Percentiles rank a stretch among this genome's conserved stretches.
Evolutionary conservation across 78 protist species (phyloP).

Genomic region (Dictyostelium intermedium): DNA sequence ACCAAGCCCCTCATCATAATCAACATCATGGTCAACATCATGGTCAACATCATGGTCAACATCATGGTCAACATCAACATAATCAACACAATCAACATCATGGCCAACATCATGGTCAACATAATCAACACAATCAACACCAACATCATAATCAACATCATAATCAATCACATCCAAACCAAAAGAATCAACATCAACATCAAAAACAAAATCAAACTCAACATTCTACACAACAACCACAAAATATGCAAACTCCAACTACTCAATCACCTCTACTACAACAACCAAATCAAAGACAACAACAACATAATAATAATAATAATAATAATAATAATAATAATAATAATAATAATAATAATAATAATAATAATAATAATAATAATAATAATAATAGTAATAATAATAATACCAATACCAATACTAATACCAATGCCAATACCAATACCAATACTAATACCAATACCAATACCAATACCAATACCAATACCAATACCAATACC

Average conservation of each 20-base stretch:
- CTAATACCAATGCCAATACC: too few relatives aligned
- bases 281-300: background rate
- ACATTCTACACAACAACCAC: slow-evolving; percentile 4
- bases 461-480: too few relatives aligned
- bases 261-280: background rate
- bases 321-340: slow-evolving; percentile 30
- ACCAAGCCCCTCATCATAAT: background rate
- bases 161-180: background rate
- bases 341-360: slow-evolving; percentile 26
- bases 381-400: slow-evolving; percentile 13
- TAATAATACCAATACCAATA: too few relatives aligned
- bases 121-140: background rate
- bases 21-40: background rate
- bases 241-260: background rate
- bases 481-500: too few relatives aligned
- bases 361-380: slow-evolving; percentile 7
- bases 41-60: background rate
- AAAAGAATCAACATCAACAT: background rate
- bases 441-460: too few relatives aligned
- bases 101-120: background rate
- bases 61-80: background rate
- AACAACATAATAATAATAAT: background rate
- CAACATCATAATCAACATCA: background rate
- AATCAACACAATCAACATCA: background rate
- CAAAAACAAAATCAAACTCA: slow-evolving; percentile 25